Evolutionary conservation across 2,329 filamentous ascomycete genomes (phyloP).

Genomic region (Penicillium corylophilum): DNA sequence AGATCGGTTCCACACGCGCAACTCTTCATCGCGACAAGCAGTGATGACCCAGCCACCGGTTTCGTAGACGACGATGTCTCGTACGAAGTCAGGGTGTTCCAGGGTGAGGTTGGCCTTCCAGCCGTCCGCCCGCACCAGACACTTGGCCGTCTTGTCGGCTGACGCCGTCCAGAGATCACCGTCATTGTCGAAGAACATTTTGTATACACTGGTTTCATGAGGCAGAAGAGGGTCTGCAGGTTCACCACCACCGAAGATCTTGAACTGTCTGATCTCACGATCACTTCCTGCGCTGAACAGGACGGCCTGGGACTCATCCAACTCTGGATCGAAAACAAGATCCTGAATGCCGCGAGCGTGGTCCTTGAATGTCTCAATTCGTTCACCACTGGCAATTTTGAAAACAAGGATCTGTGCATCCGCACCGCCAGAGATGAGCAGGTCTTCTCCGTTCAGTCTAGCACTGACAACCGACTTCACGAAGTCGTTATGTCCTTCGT

Average conservation of each 20-base stretch:
- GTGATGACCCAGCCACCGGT: slow-evolving; percentile 78
- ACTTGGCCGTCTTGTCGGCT: slow-evolving; percentile 84
- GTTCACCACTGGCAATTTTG: slow-evolving; percentile 67
- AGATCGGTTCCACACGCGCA: slow-evolving; percentile 80
- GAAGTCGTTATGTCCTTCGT: slow-evolving; percentile 82
- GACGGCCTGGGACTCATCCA: slow-evolving; percentile 43
- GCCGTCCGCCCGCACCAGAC: slow-evolving; percentile 65
- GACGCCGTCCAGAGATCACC: slow-evolving; percentile 89
- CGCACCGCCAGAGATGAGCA: slow-evolving; percentile 71
- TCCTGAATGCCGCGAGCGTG: slow-evolving; percentile 75
- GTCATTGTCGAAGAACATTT: slow-evolving; percentile 68
- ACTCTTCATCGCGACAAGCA: slow-evolving; percentile 84
- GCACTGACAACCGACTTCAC: slow-evolving; percentile 75
- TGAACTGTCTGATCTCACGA: slow-evolving; percentile 70
- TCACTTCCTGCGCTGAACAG: slow-evolving; percentile 81
- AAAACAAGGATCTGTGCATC: slow-evolving; percentile 83
- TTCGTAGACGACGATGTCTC: slow-evolving; percentile 69
- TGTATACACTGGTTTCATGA: slow-evolving; percentile 90
- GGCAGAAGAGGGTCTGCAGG: slow-evolving; percentile 65
- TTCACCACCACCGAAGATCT: slow-evolving; percentile 30
- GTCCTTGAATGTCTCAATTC: slow-evolving; percentile 75
- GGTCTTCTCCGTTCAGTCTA: slow-evolving; percentile 59
- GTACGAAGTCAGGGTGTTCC: slow-evolving; percentile 84
- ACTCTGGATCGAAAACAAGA: slow-evolving; percentile 69
- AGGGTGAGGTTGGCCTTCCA: slow-evolving; percentile 73